Base-by-base conservation (phyloP, 768 basidiomycete species). In the Collybiopsis luxurians region DNA sequence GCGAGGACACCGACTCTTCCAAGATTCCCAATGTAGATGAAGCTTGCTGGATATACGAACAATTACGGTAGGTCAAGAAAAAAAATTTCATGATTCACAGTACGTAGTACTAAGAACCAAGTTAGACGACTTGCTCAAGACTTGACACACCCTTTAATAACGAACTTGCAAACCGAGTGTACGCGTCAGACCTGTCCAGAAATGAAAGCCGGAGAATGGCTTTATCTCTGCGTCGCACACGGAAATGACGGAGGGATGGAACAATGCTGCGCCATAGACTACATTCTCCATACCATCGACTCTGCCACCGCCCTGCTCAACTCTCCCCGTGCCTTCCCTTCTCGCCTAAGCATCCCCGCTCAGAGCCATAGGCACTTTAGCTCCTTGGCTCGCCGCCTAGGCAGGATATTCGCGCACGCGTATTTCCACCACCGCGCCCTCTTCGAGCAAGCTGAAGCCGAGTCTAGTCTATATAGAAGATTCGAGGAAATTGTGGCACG, bases 171-270 rank as follows among this genome's bases (percentile, higher is more conserved):
- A 67, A 85, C 88, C 63, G 91, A 92, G 68, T 98, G 95, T 67
- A 92, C 87, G 12, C 84, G 91, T 38, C 73, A 80, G 34, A 83
- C 88, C 10, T 99, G 96, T 76, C 92, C 95, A 1, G 89, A 96
- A 73, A 99, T 99, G 96, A 95, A 95, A 71, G 95, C 95, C n/a
- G 92, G 92, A 55, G 93, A 98, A 76, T 98, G 96, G 96, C 79
- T 92, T 27, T 98, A 97, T 71, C 75, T 98, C 5, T 98, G 96
- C 63, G 94, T 95, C 38, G 95, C 94, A 0, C 95, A 98, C 71
- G 93, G 92, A 21, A 91, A 86, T 64, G 90, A 91, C 2, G 23
- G 36, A 9, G 50, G 34, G 23, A 26, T 57, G 49, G 59, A 91
- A 87, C 91, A 94, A 83, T 99, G 96, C 71, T 95, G 92, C 68